Evolutionary conservation across 78 protist species (phyloP).

Genomic region (Dictyostelium capitatum): DNA sequence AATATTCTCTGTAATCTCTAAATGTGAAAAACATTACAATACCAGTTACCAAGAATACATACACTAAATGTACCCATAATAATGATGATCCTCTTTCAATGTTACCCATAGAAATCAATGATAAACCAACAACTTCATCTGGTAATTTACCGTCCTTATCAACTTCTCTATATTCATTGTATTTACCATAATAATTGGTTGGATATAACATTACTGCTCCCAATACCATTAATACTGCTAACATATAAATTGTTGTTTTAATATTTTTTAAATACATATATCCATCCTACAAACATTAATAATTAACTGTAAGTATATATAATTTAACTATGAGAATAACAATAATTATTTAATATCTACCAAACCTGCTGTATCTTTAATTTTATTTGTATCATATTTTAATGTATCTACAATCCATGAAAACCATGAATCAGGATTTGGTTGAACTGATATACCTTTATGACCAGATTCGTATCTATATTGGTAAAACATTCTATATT

Average conservation of each 20-base stretch:
- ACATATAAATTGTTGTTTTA: constrained; percentile 27
- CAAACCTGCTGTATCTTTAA: constrained; percentile 44
- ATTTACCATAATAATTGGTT: constrained; percentile 48
- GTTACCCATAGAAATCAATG: constrained; percentile 53
- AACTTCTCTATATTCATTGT: constrained; percentile 10
- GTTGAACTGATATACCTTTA: constrained; percentile 11
- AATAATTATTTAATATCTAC: constrained; percentile 12
- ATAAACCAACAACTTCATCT: constrained; percentile 47
- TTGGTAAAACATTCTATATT: constrained; percentile 11
- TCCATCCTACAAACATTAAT: constrained; percentile 55
- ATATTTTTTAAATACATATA: constrained; percentile 56
- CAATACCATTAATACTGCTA: constrained; percentile 1
- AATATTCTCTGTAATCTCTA: constrained; percentile 24
- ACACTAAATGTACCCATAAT: constrained; percentile 56
- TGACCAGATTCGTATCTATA: constrained; percentile 38
- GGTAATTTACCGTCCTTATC: constrained; percentile 29
- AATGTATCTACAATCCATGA: constrained; percentile 40
- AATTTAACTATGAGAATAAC: background rate
- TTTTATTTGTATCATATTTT: constrained; percentile 27
- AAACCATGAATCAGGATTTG: constrained; percentile 3
- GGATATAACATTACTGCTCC: constrained; percentile 40
- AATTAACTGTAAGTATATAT: no score
- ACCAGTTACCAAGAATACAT: constrained; percentile 34
- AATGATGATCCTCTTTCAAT: constrained; percentile 41
- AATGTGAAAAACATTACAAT: constrained; percentile 33